These are phyloP conservation scores for Phascolomyces articulosus DNA, from an alignment of 371 early-diverging fungal species.

Conservation along the genomic window DNA sequence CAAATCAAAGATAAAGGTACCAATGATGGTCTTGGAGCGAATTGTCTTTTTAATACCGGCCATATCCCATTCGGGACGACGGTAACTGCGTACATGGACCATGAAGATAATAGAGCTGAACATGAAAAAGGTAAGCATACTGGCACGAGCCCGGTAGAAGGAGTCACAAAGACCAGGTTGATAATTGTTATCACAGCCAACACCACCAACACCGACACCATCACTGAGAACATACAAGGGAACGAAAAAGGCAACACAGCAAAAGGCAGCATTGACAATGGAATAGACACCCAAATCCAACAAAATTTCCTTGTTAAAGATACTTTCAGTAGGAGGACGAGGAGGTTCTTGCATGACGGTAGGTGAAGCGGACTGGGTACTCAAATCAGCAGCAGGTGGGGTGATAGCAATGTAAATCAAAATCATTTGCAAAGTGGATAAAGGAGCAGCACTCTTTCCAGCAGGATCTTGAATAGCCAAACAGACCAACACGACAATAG, in stretches of 20 bases:
- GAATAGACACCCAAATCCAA: conserved; percentile 25
- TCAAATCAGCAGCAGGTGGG: conserved; percentile 79
- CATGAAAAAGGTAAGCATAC: conserved; percentile 59
- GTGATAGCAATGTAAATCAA: conserved; percentile 36
- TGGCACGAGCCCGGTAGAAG: conserved; percentile 68
- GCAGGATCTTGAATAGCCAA: conserved; percentile 73
- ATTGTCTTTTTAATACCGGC: conserved; percentile 39
- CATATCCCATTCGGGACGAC: conserved; percentile 55
- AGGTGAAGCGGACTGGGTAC: conserved; percentile 76
- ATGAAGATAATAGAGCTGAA: conserved; percentile 65
- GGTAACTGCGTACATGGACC: conserved; percentile 65
- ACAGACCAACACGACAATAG: conserved; percentile 62
- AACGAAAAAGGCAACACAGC: conserved; percentile 57
- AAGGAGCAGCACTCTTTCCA: conserved; percentile 68
- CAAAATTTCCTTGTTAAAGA: conserved; percentile 46
- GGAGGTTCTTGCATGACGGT: conserved; percentile 85
- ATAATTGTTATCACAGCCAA: conserved; percentile 60
- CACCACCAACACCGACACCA: conserved; percentile 50
- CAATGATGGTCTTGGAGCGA: conserved; percentile 56
- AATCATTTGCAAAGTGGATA: conserved; percentile 39
- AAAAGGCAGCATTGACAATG: conserved; percentile 58
- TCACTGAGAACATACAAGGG: conserved; percentile 51
- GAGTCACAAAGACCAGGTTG: conserved; percentile 49
- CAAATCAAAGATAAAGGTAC: conserved; percentile 51
- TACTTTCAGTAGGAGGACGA: conserved; percentile 63